Conservation (phyloP, 2,329 filamentous ascomycete species). For the Colletotrichum sp. region DNA sequence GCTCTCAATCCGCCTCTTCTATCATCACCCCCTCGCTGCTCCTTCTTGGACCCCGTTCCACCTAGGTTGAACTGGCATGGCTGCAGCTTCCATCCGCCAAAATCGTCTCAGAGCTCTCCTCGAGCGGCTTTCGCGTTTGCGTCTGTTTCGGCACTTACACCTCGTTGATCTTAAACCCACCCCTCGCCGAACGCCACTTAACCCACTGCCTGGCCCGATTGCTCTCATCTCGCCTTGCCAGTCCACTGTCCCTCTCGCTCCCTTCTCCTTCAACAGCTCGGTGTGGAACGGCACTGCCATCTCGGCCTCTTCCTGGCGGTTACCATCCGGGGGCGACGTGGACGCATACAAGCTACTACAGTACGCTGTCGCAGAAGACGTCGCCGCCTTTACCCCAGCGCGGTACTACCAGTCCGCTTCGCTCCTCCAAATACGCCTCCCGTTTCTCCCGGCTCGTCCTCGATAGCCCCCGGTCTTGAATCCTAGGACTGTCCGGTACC, state of each 20-base stretch:
- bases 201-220: conserved; percentile 4
- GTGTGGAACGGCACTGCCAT: not conserved
- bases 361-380: not conserved
- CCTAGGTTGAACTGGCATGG: not conserved
- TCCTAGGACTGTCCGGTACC: not conserved
- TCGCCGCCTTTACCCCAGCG: not conserved
- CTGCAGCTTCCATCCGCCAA: not conserved
- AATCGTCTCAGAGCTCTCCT: not conserved
- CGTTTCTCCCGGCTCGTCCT: not conserved
- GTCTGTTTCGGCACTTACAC: not conserved
- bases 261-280: conserved; percentile 1
- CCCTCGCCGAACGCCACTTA: conserved; percentile 14
- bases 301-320: not conserved
- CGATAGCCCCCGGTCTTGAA: not conserved
- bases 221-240: not conserved
- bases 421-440: not conserved
- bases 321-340: not conserved
- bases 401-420: not conserved
- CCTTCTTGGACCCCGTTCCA: not conserved
- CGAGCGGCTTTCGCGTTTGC: not conserved
- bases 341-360: not conserved
- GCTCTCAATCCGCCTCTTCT: conserved; percentile 10
- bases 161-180: not conserved
- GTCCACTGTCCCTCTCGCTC: not conserved
- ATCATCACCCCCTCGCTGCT: not conserved